Base-by-base conservation (phyloP, 2,329 filamentous ascomycete species). In the Calonectria crousiana region DNA sequence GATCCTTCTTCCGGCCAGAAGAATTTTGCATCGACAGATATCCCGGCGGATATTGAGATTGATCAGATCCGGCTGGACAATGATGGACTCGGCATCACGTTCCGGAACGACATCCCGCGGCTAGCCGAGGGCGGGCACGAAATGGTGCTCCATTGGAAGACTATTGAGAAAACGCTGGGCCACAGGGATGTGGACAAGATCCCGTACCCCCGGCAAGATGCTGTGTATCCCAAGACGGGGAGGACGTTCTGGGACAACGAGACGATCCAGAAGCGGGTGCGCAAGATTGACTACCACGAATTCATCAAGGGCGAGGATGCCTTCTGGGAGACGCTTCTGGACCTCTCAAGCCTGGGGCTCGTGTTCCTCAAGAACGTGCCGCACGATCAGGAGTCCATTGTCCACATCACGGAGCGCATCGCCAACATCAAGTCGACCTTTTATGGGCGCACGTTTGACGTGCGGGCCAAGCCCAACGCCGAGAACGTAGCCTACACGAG, bases 401-500 rank as follows among this genome's bases (percentile, higher is more conserved):
- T 91, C 49, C 85, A 88, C 28, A 92, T 98, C 72, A 94, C 92
- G 2, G 87, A 88, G 5, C 91, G 92, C 67, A 94, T 98, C 73
- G 96, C 95, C 1, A 91, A 91, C 41, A 86, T 98, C 32, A 94
- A 95, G 81, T 92, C 95, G 79, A 97, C 96, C 10, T 97, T 98
- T 82, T 98, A 98, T 84, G 97, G 97, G 52, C 88, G 90, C 78
- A 98, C 95, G 0, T 98, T 96, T 92, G 94, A 98, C 84, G 96
- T 98, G 16, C 91, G 92, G 69, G 95, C 93, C 4, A 93, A 97
- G 68, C 79, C 94, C 1, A 84, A 95, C 70, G 95, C 96, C 30
- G 95, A 96, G 82, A 98, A 98, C 82, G 94, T 98, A 5, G 96
- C 97, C 13, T 95, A 98, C 85, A 98, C 96, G 1, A 93, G 90